Conservation (phyloP, 140 eudicot genomes). For the Senecio squalidus region DNA sequence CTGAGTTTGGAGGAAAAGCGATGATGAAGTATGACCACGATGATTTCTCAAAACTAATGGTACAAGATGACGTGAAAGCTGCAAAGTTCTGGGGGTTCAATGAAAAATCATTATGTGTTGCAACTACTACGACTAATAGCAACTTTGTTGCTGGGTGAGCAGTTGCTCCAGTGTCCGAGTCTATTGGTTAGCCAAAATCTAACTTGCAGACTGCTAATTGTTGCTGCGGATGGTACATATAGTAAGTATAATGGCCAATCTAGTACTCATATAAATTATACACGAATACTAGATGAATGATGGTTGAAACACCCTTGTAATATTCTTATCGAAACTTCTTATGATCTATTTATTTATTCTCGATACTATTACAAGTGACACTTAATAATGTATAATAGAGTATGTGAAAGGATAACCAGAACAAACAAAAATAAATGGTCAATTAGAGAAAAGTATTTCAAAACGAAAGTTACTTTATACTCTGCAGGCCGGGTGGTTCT, state of each 20-base stretch:
- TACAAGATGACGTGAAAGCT: conserved; percentile 41
- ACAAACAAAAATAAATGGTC: no score
- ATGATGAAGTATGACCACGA: conserved; percentile 34
- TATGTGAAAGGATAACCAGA: background rate
- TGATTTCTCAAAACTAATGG: conserved; percentile 56
- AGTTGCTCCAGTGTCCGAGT: conserved; percentile 38
- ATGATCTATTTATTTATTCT: background rate
- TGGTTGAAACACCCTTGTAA: background rate
- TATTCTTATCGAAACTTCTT: background rate
- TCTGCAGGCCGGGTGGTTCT: no score
- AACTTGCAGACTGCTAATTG: background rate
- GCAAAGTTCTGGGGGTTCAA: conserved; percentile 46
- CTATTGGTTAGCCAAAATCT: conserved; percentile 19
- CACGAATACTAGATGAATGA: background rate
- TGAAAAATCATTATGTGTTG: conserved; percentile 20
- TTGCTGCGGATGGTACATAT: background rate
- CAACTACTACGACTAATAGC: background rate
- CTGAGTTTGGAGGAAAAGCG: conserved; percentile 34
- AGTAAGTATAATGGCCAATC: background rate
- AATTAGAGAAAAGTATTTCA: no score
- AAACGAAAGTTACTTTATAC: no score
- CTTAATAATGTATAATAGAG: background rate
- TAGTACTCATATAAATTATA: background rate
- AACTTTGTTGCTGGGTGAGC: conserved; percentile 26
- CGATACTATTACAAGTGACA: background rate